Base-by-base conservation (phyloP, 2,329 filamentous ascomycete species). In the Didymella segeticola region DNA sequence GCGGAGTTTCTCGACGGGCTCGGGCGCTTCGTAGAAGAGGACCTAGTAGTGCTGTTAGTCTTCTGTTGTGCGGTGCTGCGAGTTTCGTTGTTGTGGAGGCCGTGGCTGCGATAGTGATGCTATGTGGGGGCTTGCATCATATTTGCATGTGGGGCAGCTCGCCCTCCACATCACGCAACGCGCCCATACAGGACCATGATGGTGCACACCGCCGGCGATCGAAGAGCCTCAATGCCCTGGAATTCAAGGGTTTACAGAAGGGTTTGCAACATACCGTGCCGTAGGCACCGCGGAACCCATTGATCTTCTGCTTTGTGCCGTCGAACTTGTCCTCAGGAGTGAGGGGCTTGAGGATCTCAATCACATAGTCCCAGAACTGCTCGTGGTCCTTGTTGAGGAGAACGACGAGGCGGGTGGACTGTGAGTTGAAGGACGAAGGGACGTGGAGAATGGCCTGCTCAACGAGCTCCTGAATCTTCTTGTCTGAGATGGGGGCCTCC, bases 381-480 rank as follows among this genome's bases (percentile, higher is more conserved):
- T 92, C 87, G 80, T 97, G 93, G 76, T 96, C 89, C 58, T 83
- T 84, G 68, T 89, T 88, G 69, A 95, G 82, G 48, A 97, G 85
- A 45, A 96, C 83, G 41, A 96, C 83, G 53, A 89, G 78, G 55
- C 93, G 88, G 63, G 90, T 89, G 63, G 86, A 86, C 80, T 96
- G 93, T 34, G 86, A 89, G 86, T 97, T 96, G 87, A 96, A 97
- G 61, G 88, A 86, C 46, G 85, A 89, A 34, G 93, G 93, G 1
- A 88, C 82, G 74, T 91, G 82, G 55, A 85, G 79, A 63, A 95
- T 80, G 48, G 86, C 81, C 53, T 79, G 68, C 46, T 78, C 73
- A 53, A 78, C 82, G 70, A 93, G 84, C 66, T 89, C 83, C 68
- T 84, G 78, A 75, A 93, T 80, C 68, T 83, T 80, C 49, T 78